These are phyloP conservation scores for Mycosarcoma mackinlayi DNA, from an alignment of 1,284 basidiomycete species.

Conservation along the genomic window DNA sequence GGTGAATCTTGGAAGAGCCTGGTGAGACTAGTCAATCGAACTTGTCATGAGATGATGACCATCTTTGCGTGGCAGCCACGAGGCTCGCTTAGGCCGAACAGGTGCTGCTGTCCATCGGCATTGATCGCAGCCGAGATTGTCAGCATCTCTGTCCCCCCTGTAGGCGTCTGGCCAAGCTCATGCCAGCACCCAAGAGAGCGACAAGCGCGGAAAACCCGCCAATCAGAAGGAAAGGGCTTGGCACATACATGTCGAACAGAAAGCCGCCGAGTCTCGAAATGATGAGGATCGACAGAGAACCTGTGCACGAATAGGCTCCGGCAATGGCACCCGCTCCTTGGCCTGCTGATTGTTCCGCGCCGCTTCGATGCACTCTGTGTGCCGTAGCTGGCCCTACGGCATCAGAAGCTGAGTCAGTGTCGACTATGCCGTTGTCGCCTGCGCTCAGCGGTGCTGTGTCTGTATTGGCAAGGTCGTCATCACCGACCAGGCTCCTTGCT, in stretches of 20 bases:
- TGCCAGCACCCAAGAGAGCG: constrained; percentile 23
- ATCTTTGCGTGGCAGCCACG: too few species aligned
- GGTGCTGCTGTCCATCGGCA: too few species aligned
- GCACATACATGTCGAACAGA: constrained; percentile 52
- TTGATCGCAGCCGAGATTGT: not conserved
- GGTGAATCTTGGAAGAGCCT: too few species aligned
- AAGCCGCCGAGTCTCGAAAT: constrained; percentile 51
- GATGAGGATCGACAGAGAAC: constrained; percentile 50
- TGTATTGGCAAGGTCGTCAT: constrained; percentile 2
- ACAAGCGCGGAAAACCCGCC: constrained; percentile 39
- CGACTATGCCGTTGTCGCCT: not conserved
- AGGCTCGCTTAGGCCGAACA: too few species aligned
- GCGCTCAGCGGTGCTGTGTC: not conserved
- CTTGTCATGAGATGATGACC: too few species aligned
- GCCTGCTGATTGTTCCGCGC: constrained; percentile 10
- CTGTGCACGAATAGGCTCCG: constrained; percentile 54
- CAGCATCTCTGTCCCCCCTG: not conserved
- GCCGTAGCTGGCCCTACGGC: not conserved
- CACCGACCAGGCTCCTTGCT: constrained; percentile 12
- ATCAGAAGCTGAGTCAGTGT: constrained; percentile 5
- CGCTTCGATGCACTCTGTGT: too few species aligned
- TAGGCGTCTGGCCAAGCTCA: constrained; percentile 6
- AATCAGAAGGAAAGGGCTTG: constrained; percentile 50
- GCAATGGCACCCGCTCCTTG: constrained; percentile 48
- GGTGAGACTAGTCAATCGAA: too few species aligned